Conservation (phyloP, 1,139 yeast genomes). For the Debaryomyces sp. region DNA sequence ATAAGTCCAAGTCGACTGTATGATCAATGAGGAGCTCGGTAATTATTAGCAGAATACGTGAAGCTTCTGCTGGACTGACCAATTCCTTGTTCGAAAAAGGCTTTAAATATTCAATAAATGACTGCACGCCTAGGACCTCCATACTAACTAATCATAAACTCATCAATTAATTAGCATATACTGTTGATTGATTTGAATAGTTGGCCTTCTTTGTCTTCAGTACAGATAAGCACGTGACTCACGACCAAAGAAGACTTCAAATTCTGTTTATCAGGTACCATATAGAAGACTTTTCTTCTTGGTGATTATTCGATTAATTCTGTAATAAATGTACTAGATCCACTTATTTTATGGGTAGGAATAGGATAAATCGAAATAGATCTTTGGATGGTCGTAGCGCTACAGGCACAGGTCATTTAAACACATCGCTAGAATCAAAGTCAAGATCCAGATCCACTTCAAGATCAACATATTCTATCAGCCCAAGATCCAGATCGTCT, state of each 20-base stretch:
- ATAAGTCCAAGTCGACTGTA: slow-evolving; percentile 54
- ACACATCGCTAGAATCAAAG: background rate
- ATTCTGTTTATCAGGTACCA: slow-evolving; percentile 1
- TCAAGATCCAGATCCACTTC: slow-evolving; percentile 20
- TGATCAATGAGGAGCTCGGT: slow-evolving; percentile 62
- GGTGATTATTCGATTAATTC: background rate
- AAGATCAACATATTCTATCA: slow-evolving; percentile 10
- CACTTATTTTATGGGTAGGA: slow-evolving; percentile 1
- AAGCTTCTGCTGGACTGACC: slow-evolving; percentile 59
- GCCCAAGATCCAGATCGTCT: slow-evolving; percentile 12
- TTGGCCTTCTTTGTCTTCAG: background rate
- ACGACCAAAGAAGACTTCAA: background rate
- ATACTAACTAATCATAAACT: slow-evolving; percentile 16
- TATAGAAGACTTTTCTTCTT: background rate
- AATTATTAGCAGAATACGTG: slow-evolving; percentile 51
- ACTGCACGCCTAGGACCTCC: slow-evolving; percentile 34
- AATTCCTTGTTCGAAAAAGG: slow-evolving; percentile 34
- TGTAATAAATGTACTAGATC: background rate
- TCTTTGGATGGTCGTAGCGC: background rate
- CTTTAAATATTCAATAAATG: slow-evolving; percentile 30
- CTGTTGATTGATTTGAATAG: background rate
- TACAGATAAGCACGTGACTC: slow-evolving; percentile 6
- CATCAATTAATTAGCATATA: background rate
- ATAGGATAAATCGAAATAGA: slow-evolving; percentile 1
- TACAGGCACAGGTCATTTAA: background rate